Evolutionary conservation across 306 rosid species (phyloP).

Genomic region (Senna siamea): DNA sequence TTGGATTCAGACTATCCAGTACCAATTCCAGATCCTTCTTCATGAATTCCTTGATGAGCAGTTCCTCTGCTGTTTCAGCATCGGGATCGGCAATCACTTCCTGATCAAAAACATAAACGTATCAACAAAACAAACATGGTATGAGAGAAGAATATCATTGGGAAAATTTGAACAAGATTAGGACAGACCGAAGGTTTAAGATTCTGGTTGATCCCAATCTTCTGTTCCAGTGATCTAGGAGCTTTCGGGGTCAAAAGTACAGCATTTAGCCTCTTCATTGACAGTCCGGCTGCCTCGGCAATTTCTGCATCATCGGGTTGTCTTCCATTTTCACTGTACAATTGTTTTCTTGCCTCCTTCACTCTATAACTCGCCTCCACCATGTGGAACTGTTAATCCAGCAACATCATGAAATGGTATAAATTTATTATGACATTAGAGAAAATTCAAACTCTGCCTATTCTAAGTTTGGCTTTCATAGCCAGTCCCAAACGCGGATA

Average conservation of each 20-base stretch:
- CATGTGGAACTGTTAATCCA: slow-evolving; percentile 80
- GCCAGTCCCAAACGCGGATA: too few relatives aligned
- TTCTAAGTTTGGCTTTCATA: too few relatives aligned
- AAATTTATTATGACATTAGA: slow-evolving; percentile 25
- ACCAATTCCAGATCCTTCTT: slow-evolving; percentile 79
- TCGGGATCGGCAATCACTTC: slow-evolving; percentile 78
- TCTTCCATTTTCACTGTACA: slow-evolving; percentile 78
- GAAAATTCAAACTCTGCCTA: too few relatives aligned
- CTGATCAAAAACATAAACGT: slow-evolving; percentile 45
- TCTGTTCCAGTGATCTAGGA: slow-evolving; percentile 90
- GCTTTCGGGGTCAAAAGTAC: slow-evolving; percentile 91
- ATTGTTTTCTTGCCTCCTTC: slow-evolving; percentile 82
- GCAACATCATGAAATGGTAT: slow-evolving; percentile 28
- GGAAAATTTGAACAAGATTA: slow-evolving; percentile 36
- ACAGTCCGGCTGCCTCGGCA: slow-evolving; percentile 84
- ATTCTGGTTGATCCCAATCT: slow-evolving; percentile 80
- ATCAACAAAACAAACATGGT: slow-evolving; percentile 40
- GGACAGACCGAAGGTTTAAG: slow-evolving; percentile 88
- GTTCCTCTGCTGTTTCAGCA: slow-evolving; percentile 78
- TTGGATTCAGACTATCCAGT: slow-evolving; percentile 74
- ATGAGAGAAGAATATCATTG: background rate
- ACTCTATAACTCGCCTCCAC: slow-evolving; percentile 94
- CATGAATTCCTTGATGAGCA: slow-evolving; percentile 73
- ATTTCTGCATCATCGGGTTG: slow-evolving; percentile 79
- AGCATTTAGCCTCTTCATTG: slow-evolving; percentile 89